Percentiles rank a stretch among this genome's conserved stretches.
phyloP scores from a whole-genome alignment of 371 early-diverging fungal species.

The Smittium culicis region DNA sequence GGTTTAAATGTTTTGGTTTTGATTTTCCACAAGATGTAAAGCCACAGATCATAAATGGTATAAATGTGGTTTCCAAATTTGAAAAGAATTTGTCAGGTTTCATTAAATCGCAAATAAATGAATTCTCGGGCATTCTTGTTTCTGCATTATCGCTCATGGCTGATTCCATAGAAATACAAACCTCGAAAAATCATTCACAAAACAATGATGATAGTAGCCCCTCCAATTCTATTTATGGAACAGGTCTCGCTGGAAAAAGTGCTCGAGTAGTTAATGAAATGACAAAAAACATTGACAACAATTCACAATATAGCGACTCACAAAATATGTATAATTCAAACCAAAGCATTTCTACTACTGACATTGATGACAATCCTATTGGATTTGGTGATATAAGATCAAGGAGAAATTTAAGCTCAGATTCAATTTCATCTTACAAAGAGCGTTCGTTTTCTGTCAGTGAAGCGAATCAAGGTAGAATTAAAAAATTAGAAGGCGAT shows the following conservation, averaged over 20 bases:
- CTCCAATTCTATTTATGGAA: slow-evolving; percentile 1
- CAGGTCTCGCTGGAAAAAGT: slow-evolving; percentile 7
- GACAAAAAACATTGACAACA: slow-evolving; percentile 10
- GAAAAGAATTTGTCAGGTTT: slow-evolving; percentile 15
- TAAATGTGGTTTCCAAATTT: slow-evolving; percentile 17
- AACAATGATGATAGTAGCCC: background rate
- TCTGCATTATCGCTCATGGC: slow-evolving; percentile 28
- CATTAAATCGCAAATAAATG: slow-evolving; percentile 17
- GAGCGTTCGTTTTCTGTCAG: background rate
- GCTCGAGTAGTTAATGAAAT: background rate
- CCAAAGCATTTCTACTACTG: background rate
- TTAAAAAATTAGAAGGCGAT: slow-evolving; percentile 31
- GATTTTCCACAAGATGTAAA: slow-evolving; percentile 15
- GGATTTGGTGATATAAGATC: background rate
- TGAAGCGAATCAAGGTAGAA: slow-evolving; percentile 18
- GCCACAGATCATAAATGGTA: slow-evolving; percentile 16
- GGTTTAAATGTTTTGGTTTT: slow-evolving; percentile 25
- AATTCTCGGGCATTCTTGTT: slow-evolving; percentile 25
- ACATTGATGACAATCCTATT: slow-evolving; percentile 6
- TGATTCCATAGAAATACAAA: slow-evolving; percentile 22
- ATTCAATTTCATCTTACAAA: background rate
- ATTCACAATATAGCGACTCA: slow-evolving; percentile 12
- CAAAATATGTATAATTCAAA: slow-evolving; percentile 13
- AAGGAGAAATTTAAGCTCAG: background rate
- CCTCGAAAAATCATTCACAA: too few relatives aligned